Evolutionary conservation across 768 basidiomycete species (phyloP).

Genomic region (Rhizopogon salebrosus): DNA sequence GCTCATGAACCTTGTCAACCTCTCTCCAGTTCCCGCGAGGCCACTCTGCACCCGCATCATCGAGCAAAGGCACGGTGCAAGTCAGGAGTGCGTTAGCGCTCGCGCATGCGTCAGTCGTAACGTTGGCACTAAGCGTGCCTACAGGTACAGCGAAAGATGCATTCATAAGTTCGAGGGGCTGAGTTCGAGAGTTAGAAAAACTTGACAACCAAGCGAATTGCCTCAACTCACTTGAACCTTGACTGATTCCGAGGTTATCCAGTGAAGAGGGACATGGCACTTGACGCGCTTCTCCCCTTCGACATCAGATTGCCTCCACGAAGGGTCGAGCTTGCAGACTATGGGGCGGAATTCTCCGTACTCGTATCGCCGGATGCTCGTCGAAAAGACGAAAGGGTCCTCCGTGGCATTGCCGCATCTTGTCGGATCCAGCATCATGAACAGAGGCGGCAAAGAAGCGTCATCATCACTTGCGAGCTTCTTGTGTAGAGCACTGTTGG

Average conservation of each 20-base stretch:
- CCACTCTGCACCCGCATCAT: conserved; percentile 78
- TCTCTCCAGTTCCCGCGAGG: conserved; percentile 66
- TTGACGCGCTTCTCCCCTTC: conserved; percentile 44
- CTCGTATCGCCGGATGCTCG: conserved; percentile 69
- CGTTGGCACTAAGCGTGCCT: conserved; percentile 43
- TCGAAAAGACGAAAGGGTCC: conserved; percentile 84
- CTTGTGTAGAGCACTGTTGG: conserved; percentile 78
- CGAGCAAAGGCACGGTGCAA: conserved; percentile 66
- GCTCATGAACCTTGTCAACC: conserved; percentile 84
- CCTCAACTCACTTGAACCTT: conserved; percentile 46
- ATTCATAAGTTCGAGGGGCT: conserved; percentile 50
- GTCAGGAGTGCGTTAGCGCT: conserved; percentile 76
- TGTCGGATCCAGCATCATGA: conserved; percentile 82
- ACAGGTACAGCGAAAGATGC: conserved; percentile 67
- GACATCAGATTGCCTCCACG: conserved; percentile 70
- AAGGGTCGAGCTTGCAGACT: conserved; percentile 63
- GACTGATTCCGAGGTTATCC: conserved; percentile 49
- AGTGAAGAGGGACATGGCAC: conserved; percentile 59
- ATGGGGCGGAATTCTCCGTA: conserved; percentile 79
- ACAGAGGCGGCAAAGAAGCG: conserved; percentile 50
- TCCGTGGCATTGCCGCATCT: conserved; percentile 68
- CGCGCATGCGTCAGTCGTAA: conserved; percentile 58
- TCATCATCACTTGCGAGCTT: conserved; percentile 42
- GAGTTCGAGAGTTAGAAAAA: conserved; percentile 6
- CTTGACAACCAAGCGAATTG: not conserved